These are phyloP conservation scores for Xylariaceae sp. DNA, from an alignment of 2,329 filamentous ascomycete genomes.

Conservation along the genomic window DNA sequence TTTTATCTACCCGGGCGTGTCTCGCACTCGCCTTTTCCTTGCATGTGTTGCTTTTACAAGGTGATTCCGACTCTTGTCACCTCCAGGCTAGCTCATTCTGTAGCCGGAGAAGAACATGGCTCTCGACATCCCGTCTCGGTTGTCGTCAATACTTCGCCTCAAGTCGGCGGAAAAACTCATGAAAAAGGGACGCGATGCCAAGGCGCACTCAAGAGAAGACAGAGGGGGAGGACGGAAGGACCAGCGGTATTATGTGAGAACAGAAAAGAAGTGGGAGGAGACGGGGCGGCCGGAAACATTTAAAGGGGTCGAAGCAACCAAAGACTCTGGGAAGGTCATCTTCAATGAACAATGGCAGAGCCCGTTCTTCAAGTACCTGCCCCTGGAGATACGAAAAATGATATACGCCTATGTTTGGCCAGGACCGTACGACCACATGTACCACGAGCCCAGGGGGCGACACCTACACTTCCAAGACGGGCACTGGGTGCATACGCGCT, in stretches of 20 bases:
- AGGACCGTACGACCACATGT: slow-evolving; percentile 23
- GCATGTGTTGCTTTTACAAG: too few species aligned
- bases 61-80: too few species aligned
- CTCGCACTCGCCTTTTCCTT: too few species aligned
- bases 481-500: slow-evolving; percentile 26
- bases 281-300: not conserved
- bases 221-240: not conserved
- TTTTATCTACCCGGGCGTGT: too few species aligned
- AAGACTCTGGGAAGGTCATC: too few species aligned
- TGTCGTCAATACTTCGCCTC: slow-evolving; percentile 23
- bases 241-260: too few species aligned
- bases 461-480: slow-evolving; percentile 28
- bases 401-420: slow-evolving; percentile 28
- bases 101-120: slow-evolving; percentile 18
- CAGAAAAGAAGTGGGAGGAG: too few species aligned
- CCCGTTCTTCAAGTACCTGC: slow-evolving; percentile 30
- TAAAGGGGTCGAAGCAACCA: not conserved
- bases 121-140: slow-evolving; percentile 17
- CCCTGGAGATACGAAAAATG: slow-evolving; percentile 31
- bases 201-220: slow-evolving; percentile 2
- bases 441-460: slow-evolving; percentile 22
- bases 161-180: slow-evolving; percentile 19
- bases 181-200: slow-evolving; percentile 16
- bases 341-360: slow-evolving; percentile 22
- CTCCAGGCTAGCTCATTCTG: too few species aligned